Evolutionary conservation across 768 basidiomycete species (phyloP), one percentile per base, ranked within the genome.

Genomic region (Tulasnella sp.): DNA sequence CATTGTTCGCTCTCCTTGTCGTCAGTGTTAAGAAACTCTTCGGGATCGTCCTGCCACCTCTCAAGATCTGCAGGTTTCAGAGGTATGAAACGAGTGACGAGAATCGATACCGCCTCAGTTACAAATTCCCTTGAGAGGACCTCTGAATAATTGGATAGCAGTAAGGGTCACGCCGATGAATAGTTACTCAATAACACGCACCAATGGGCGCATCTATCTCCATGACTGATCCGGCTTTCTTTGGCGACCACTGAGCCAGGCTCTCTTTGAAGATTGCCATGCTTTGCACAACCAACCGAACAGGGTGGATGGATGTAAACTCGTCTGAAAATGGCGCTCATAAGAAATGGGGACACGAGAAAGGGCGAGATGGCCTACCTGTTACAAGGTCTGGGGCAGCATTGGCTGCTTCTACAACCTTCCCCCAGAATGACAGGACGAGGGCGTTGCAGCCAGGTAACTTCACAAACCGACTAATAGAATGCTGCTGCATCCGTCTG

Each of bases 21-120:
- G 70, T 97, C 92, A 9, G 81, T 71, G 61, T 90, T 88, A 10
- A 95, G 80, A 90, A 92, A 99, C 66, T 94, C 89, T 74, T 99
- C 95, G 0, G 94, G 92, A 68, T 94, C 90, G 15, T 78, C 77
- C 72, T 84, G 77, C 88, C 94, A 92, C 3, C 78, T 78, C 64
- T 90, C 82, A 9, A 97, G 76, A 70, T 97, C 95, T 1, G 77
- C 73, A 4, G 86, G 77, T 56, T 85, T 86, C 47, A 99, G 74
- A 11, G 89, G 90, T 69, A 99, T 83, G 67, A 95, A 85, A 8
- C 86, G 80, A 23, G 83, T 84, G 21, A 99, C 79, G 8, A 99
- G 78, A 5, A 93, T 73, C 61, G 80, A 75, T 34, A 84, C 85
- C 5, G 84, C 85, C 60, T 81, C 80, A 65, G 85, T 79, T 1